Base-by-base conservation (phyloP, 139 green algal species). In the Volvox africanus region DNA sequence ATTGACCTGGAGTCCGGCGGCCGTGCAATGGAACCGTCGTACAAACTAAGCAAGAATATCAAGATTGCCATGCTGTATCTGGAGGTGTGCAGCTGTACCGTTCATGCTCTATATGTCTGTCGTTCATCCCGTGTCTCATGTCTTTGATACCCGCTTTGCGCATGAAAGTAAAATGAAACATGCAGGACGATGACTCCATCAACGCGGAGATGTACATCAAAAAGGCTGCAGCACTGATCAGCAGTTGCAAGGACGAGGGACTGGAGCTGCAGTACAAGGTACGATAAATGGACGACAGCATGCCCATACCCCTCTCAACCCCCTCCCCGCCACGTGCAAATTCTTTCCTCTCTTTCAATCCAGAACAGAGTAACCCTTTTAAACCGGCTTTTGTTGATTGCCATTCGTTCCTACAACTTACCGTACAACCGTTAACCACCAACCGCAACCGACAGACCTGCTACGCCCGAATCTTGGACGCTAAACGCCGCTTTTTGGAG, bases 1-100 rank as follows among this genome's bases (percentile, higher is more conserved):
- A 99, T 99, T 50, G 97, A 99, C 92, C 91, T 98, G 11, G 97
- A 99, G 89, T 96, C 93, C 61, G 94, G 97, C 87, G 61, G 87
- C 9, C 75, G 87, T 0, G 61, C 75, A 1, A 13, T 97, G 67
- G 95, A 98, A 61, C 75, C 92, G 6, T 85, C 93, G 88, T 99
- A 99, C 95, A 98, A 98, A 93, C 95, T 99, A 68, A 62, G 50
- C 30, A 98, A 98, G 90, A 97, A 97, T 92, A 95, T 99, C 69
- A 97, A 98, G 87, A 99, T 99, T 22, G 97, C 98, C 0, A 98
- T 98, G 95, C 96, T 99, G 81, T 99, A 98, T 90, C 96, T 99
- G 61, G 87, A 91, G 86, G 86, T 90, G 19, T 19, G 75, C 50
- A 36, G 26, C 28, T 32, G 71, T 79, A 13, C 24, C 69, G 71